These are phyloP conservation scores for Kodamaea nitidulidarum DNA, from an alignment of 805 yeast genomes.

Conservation along the genomic window DNA sequence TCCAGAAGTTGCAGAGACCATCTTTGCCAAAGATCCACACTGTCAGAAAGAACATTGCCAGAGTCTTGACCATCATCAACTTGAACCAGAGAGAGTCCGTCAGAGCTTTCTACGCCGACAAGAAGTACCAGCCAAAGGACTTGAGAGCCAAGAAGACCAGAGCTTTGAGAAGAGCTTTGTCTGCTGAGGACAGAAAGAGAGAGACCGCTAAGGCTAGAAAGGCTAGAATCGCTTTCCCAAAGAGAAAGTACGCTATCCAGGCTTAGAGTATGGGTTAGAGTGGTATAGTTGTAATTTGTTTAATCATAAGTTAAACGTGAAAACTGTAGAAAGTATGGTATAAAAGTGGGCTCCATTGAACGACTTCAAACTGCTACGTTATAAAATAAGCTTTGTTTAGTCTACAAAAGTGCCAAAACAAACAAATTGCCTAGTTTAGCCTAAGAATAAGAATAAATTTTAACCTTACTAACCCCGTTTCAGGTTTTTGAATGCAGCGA, in stretches of 20 bases:
- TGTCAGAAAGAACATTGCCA: slow-evolving; percentile 98
- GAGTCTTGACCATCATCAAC: slow-evolving; percentile 95
- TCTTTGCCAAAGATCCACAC: slow-evolving; percentile 94
- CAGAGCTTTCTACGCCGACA: slow-evolving; percentile 90
- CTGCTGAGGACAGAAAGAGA: slow-evolving; percentile 78
- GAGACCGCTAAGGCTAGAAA: slow-evolving; percentile 87
- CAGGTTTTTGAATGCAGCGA: slow-evolving; percentile 51
- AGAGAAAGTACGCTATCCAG: slow-evolving; percentile 97
- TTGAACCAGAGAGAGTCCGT: slow-evolving; percentile 93
- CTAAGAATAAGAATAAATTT: too few relatives aligned
- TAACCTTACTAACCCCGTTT: slow-evolving; percentile 28
- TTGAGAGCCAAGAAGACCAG: slow-evolving; percentile 99
- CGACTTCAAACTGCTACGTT: too few relatives aligned
- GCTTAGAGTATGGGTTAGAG: slow-evolving; percentile 53
- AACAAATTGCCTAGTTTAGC: too few relatives aligned
- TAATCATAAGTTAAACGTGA: slow-evolving; percentile 8
- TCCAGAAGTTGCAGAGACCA: slow-evolving; percentile 89
- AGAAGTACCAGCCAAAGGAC: slow-evolving; percentile 96
- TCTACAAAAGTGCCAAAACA: too few relatives aligned
- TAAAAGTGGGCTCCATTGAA: too few relatives aligned
- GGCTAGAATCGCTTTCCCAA: slow-evolving; percentile 94
- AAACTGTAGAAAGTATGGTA: slow-evolving; percentile 1
- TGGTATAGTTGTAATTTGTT: slow-evolving; percentile 11
- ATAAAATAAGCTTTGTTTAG: too few relatives aligned
- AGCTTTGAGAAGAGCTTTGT: slow-evolving; percentile 96